Percentiles rank a stretch among this genome's conserved stretches.
Conservation (phyloP, 2,329 filamentous ascomycete genomes). For the Verticillium dahliae region DNA sequence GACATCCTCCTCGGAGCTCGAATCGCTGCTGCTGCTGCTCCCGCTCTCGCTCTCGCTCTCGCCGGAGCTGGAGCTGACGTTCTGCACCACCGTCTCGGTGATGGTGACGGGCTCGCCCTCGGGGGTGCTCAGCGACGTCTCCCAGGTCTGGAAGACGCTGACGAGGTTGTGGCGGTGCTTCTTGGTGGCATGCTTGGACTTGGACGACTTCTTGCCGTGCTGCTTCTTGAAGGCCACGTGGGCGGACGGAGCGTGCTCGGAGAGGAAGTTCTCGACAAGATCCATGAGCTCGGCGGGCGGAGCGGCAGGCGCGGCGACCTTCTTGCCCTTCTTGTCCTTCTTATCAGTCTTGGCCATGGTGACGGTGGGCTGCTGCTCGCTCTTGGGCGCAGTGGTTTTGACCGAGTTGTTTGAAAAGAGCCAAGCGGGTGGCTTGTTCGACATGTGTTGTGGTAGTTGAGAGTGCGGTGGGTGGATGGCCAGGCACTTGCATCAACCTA, state of each 20-base stretch:
- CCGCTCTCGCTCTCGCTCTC: conserved; percentile 9
- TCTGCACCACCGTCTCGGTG: conserved; percentile 12
- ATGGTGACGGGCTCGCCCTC: conserved; percentile 14
- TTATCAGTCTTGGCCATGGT: conserved; percentile 26
- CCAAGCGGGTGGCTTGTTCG: conserved; percentile 30
- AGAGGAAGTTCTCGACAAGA: conserved; percentile 60
- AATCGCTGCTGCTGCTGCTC: conserved; percentile 19
- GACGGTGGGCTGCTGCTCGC: conserved; percentile 1
- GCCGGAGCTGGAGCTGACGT: conserved; percentile 2
- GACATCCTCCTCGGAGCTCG: conserved; percentile 31
- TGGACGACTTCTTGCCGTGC: conserved; percentile 37
- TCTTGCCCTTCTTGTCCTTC: conserved; percentile 11
- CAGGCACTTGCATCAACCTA: neutral
- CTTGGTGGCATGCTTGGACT: conserved; percentile 15
- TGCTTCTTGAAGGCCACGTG: conserved; percentile 59
- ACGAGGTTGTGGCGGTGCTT: conserved; percentile 33
- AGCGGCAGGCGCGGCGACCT: conserved; percentile 17
- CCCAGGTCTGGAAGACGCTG: conserved; percentile 45
- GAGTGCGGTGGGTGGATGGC: neutral
- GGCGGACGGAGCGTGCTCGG: conserved; percentile 58
- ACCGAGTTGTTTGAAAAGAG: conserved; percentile 34
- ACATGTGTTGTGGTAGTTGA: conserved; percentile 18
- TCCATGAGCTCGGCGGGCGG: conserved; percentile 58
- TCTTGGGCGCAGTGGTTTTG: conserved; percentile 4
- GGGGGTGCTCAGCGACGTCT: conserved; percentile 18